These are phyloP conservation scores for Apiotrichum gracile DNA, from an alignment of 1,284 basidiomycete species.

Conservation along the genomic window DNA sequence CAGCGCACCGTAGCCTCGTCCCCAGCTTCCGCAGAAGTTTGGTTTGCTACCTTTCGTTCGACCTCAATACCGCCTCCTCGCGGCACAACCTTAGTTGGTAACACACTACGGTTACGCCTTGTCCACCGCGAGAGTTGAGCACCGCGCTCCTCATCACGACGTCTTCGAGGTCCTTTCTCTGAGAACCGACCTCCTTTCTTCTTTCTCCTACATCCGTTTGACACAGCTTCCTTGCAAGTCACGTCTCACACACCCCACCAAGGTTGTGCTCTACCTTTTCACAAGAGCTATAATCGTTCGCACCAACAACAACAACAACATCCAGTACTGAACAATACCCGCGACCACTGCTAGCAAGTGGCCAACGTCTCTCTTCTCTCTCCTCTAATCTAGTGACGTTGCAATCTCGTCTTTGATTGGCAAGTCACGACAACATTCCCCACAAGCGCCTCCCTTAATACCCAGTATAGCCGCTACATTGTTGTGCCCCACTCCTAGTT, in stretches of 20 bases:
- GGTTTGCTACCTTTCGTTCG: background rate
- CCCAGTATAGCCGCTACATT: background rate
- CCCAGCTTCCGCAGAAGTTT: background rate
- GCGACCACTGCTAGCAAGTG: background rate
- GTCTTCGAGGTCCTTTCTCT: background rate
- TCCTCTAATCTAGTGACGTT: background rate
- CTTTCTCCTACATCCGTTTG: background rate
- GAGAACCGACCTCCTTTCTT: background rate
- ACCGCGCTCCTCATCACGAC: conserved; percentile 11
- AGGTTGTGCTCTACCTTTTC: background rate
- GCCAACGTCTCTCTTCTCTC: too few relatives aligned
- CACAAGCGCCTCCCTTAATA: background rate
- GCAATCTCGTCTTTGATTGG: background rate
- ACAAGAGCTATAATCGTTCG: background rate
- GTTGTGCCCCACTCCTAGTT: background rate
- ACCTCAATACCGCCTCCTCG: conserved; percentile 2
- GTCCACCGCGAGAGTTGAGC: conserved; percentile 11
- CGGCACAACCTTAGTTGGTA: background rate
- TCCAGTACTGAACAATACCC: too few relatives aligned
- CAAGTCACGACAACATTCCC: background rate
- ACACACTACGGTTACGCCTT: background rate
- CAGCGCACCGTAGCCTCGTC: background rate
- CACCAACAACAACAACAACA: background rate
- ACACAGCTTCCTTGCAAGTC: background rate
- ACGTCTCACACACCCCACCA: background rate